Conservation (phyloP, 2,329 filamentous ascomycete genomes). For the Sarocladiaceae sp. region DNA sequence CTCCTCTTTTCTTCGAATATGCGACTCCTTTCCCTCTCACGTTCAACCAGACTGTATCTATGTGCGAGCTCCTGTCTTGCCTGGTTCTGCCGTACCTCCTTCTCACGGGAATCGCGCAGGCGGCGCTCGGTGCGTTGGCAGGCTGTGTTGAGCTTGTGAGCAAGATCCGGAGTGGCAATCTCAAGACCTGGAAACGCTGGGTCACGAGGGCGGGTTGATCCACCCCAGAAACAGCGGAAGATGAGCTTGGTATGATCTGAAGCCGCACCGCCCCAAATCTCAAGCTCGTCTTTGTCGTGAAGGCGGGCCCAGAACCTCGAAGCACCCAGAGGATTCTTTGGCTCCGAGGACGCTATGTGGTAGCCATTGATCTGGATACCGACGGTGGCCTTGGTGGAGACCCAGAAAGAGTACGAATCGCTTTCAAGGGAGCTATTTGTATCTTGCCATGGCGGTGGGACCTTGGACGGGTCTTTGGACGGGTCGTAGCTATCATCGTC, state of each 20-base stretch:
- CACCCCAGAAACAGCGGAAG: constrained; percentile 52
- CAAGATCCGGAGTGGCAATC: constrained; percentile 31
- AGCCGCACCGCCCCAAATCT: constrained; percentile 52
- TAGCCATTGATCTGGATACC: constrained; percentile 74
- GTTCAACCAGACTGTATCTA: constrained; percentile 33
- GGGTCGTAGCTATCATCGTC: constrained; percentile 52
- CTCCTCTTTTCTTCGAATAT: constrained; percentile 42
- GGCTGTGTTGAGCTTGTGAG: constrained; percentile 41
- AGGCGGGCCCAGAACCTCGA: constrained; percentile 62
- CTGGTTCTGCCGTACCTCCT: constrained; percentile 33
- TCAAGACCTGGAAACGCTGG: constrained; percentile 16
- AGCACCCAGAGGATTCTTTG: constrained; percentile 45
- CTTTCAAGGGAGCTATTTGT: constrained; percentile 23
- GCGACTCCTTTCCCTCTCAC: constrained; percentile 43
- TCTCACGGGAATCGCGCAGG: constrained; percentile 32
- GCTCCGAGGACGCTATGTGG: constrained; percentile 51
- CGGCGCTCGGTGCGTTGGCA: constrained; percentile 40
- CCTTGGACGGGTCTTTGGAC: constrained; percentile 45
- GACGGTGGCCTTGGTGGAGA: constrained; percentile 71
- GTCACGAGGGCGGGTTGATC: constrained; percentile 38
- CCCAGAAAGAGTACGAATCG: constrained; percentile 60
- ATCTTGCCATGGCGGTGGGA: constrained; percentile 37
- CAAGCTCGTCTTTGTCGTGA: constrained; percentile 70
- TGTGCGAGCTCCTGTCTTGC: constrained; percentile 38
- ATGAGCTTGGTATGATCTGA: constrained; percentile 38